phyloP scores from a whole-genome alignment of 2,329 filamentous ascomycete genomes.

The Fusarium graminum region DNA sequence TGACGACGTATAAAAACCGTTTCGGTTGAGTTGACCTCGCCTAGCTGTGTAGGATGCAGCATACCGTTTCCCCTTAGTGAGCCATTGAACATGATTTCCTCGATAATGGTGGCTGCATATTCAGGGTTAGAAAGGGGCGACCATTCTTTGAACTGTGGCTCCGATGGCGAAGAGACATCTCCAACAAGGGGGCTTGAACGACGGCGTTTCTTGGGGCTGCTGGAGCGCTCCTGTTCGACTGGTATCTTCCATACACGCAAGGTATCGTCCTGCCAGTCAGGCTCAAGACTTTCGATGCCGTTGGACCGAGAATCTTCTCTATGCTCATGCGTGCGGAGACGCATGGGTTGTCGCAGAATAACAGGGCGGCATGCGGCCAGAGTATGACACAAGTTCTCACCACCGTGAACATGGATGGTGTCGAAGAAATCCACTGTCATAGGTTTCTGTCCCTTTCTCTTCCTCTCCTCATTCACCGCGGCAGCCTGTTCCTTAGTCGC shows the following conservation, averaged over 20 bases:
- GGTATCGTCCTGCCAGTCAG: conserved; percentile 81
- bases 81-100: conserved; percentile 55
- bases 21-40: conserved; percentile 50
- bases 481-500: conserved; percentile 58
- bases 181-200: conserved; percentile 41
- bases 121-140: conserved; percentile 49
- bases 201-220: conserved; percentile 54
- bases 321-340: conserved; percentile 78
- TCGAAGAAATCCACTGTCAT: conserved; percentile 44
- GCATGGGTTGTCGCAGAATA: conserved; percentile 86
- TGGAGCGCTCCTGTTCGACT: conserved; percentile 50
- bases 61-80: conserved; percentile 43
- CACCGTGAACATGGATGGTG: conserved; percentile 78
- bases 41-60: conserved; percentile 47
- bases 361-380: conserved; percentile 87
- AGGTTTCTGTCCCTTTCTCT: conserved; percentile 55
- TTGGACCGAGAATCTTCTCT: conserved; percentile 57
- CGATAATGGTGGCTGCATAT: conserved; percentile 51
- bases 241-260: conserved; percentile 89
- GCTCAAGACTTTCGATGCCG: conserved; percentile 55
- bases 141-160: conserved; percentile 34
- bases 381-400: conserved; percentile 82
- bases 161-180: conserved; percentile 3
- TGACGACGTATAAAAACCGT: conserved; percentile 69
- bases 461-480: conserved; percentile 58